phyloP scores from a whole-genome alignment of 202 grass and related monocot species.

The Hordeum pubiflorum region DNA sequence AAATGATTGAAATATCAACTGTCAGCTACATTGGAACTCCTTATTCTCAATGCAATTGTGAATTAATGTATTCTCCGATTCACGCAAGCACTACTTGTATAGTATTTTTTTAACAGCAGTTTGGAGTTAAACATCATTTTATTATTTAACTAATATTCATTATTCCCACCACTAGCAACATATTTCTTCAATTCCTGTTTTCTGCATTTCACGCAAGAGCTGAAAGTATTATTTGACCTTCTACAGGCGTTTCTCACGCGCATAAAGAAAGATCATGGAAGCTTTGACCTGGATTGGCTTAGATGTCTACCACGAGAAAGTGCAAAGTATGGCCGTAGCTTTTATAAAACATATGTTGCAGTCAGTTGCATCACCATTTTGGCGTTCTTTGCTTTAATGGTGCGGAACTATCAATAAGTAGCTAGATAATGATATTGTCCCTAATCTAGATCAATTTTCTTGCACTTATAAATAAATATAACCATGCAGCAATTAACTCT shows the following conservation, averaged over 20 bases:
- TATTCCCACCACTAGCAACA: background rate
- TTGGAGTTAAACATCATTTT: constrained; percentile 13
- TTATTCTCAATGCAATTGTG: background rate
- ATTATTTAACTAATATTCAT: background rate
- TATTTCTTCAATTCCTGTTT: constrained; percentile 5
- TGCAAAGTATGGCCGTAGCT: constrained; percentile 51
- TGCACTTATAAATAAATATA: background rate
- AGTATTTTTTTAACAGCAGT: background rate
- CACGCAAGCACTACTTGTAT: background rate
- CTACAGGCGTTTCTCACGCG: constrained; percentile 60
- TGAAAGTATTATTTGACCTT: constrained; percentile 27
- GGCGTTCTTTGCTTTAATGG: background rate
- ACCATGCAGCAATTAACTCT: constrained; percentile 8
- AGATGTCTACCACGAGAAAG: constrained; percentile 49
- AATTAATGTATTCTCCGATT: background rate
- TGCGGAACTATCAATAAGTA: constrained; percentile 22
- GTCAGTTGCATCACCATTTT: constrained; percentile 14
- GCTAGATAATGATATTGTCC: background rate
- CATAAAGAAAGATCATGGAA: constrained; percentile 68
- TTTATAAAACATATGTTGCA: constrained; percentile 21
- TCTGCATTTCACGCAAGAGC: background rate
- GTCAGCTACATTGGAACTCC: background rate
- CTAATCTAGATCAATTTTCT: constrained; percentile 1
- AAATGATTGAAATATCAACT: constrained; percentile 1
- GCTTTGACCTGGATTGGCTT: constrained; percentile 87